A percentile compares a stretch with the other conserved stretches of the same genome.
Conservation (phyloP, 2,329 filamentous ascomycete genomes). For the Fonsecaea nubica region DNA sequence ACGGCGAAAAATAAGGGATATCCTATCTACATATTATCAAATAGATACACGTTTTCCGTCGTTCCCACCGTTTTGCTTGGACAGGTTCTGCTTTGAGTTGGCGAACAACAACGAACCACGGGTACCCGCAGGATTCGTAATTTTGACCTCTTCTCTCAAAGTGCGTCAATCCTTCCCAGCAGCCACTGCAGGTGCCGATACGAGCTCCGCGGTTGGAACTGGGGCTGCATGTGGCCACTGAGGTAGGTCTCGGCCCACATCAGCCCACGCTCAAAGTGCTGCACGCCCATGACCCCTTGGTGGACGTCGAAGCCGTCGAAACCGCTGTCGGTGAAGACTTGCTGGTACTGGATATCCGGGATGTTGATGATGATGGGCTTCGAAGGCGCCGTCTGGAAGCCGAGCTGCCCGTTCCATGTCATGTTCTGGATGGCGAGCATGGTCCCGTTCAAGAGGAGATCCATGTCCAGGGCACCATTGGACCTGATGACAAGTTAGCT, state of each 20-base stretch:
- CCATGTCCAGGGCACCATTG: slow-evolving; percentile 34
- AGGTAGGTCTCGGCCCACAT: slow-evolving; percentile 49
- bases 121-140: too few species aligned
- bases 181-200: slow-evolving; percentile 49
- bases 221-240: slow-evolving; percentile 48
- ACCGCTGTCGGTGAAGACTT: slow-evolving; percentile 28
- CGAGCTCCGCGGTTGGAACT: slow-evolving; percentile 45
- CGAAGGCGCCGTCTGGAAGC: slow-evolving; percentile 29
- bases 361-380: slow-evolving; percentile 32
- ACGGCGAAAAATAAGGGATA: too few species aligned
- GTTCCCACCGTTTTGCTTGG: too few species aligned
- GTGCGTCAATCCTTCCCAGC: slow-evolving; percentile 43
- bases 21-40: too few species aligned
- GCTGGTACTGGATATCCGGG: slow-evolving; percentile 30
- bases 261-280: slow-evolving; percentile 48
- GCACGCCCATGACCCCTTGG: slow-evolving; percentile 43
- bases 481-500: slow-evolving; percentile 20
- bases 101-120: too few species aligned
- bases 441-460: slow-evolving; percentile 31
- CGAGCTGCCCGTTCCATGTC: slow-evolving; percentile 35
- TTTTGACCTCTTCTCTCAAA: slow-evolving; percentile 26
- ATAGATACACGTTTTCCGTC: too few species aligned
- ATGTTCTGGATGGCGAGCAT: slow-evolving; percentile 38
- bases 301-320: slow-evolving; percentile 22
- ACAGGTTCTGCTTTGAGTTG: too few species aligned